Base-by-base conservation (phyloP, 148 eudicot genomes). In the Chenopodium berlandieri region DNA sequence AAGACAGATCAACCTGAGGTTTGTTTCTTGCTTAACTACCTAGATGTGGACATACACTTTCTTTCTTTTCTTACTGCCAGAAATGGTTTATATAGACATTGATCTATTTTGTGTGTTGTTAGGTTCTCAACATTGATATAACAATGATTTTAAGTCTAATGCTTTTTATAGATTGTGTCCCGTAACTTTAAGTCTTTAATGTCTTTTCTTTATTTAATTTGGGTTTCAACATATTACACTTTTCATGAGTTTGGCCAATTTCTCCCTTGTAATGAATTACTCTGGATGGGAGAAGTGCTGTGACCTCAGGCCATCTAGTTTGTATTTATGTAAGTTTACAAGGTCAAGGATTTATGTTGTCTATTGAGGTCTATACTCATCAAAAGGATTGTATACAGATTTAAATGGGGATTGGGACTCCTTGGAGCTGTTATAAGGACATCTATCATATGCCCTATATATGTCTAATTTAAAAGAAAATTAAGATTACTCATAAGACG, bases 1-100 rank as follows among this genome's bases (percentile, higher is more conserved):
- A 89, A 88, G 83, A 94, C 98, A 12, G 94, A 94, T 80, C 98
- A 94, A 70, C 98, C 98, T 50, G 98, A 94, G 89, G 98, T 94
- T 78, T 75, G 83, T 65, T 50, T 50, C 62, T 83, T 81, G 6
- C 62, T 77, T 60, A 32, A 34, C 47, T 73, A 46, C n/a, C 56
- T 54, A 22, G 46, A 30, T 48, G 44, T 54, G 34, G 44, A 7
- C 62, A 3, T 56, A 14, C 22, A 4, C 17, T 56, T 54, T 56
- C 32, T 50, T 65, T 64, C 46, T 13, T 3, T 79, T 64, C 66
- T 71, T 7, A 32, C 71, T 75, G 47, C 31, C 31, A 1, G 44
- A 56, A 23, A n/a, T 46, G 31, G 52, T 20, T 72, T 72, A 46
- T 22, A 22, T 20, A 12, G 0, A 12, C 46, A n/a, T 30, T 34